Evolutionary conservation across 345 rosid genomes (phyloP).

Genomic region (Excoecaria cochinchinensis): DNA sequence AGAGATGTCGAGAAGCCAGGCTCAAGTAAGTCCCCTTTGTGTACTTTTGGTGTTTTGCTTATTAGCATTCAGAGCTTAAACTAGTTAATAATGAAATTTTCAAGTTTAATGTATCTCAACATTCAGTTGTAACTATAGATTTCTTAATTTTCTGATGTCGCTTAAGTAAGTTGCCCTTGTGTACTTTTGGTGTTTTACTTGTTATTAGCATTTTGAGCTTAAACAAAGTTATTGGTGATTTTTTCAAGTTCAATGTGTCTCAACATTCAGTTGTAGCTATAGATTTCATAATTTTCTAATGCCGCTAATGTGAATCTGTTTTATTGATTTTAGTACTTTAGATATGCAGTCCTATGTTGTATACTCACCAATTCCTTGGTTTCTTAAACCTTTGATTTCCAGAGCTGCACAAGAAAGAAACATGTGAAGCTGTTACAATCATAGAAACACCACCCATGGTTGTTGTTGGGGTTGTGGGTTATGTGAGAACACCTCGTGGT

Average conservation of each 20-base stretch:
- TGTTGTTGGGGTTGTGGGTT: constrained; percentile 78
- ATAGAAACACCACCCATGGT: constrained; percentile 77
- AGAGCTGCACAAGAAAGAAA: constrained; percentile 90
- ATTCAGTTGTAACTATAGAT: too few species aligned
- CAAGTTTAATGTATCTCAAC: background rate
- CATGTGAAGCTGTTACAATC: constrained; percentile 77
- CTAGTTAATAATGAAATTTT: too few species aligned
- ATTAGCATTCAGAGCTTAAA: background rate
- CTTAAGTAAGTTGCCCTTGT: too few species aligned
- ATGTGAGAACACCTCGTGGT: constrained; percentile 65
- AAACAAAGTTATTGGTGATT: too few species aligned
- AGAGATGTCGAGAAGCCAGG: constrained; percentile 84
- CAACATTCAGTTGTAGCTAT: background rate
- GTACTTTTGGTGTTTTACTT: too few species aligned
- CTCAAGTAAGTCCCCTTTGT: constrained; percentile 48
- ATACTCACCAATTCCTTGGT: background rate
- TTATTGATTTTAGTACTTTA: too few species aligned
- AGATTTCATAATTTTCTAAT: background rate
- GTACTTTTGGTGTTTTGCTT: background rate
- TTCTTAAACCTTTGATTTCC: background rate
- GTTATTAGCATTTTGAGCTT: too few species aligned
- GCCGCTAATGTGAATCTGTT: background rate
- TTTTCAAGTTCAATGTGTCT: too few species aligned
- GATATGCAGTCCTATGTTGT: background rate
- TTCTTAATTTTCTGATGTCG: too few species aligned